Evolutionary conservation across 176 grass and related monocot species (phyloP), one percentile per base, ranked within the genome.

Genomic region (Calamus simplicifolius): DNA sequence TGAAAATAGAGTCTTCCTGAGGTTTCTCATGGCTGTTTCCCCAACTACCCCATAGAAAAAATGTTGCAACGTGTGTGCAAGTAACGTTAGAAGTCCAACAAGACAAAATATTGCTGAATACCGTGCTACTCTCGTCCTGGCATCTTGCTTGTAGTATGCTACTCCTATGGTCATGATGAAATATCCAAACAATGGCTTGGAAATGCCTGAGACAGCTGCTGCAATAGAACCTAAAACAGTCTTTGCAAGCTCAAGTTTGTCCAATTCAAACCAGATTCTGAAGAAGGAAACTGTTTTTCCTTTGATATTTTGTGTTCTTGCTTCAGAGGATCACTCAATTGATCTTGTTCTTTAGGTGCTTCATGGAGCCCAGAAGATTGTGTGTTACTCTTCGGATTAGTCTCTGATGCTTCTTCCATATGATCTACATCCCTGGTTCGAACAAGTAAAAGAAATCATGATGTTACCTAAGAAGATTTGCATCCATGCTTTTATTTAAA

Each of bases 171-270:
- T 87, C 62, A 87, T 87, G 65, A 87, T 87, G 19, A 25, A 82
- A 59, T 49, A 87, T 57, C 71, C 85, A 64, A 87, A 87, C 52
- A 87, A 18, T 28, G 85, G 85, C 49, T 70, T 82, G 3, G 85
- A 87, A 49, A 87, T 56, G 57, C 85, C 85, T 61, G 85, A 82
- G 52, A 87, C 43, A 26, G 85, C 85, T 51, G 85, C 85, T 79
- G 75, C 85, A 52, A 73, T 56, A 29, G 85, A 87, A 21, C 85
- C 85, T 17, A 82, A 5, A 26, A 74, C 57, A 58, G 78, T 29
- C 67, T 82, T 87, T 62, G 57, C 62, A 77, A 77, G 70, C 50
- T 88, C 76, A 1, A 80, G 77, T 57, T 73, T 83, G 27, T 25
- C 65, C 59, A 88, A 57, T 27, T 59, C 61, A 61, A 76, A 86